Base-by-base conservation (phyloP, 345 rosid genomes). In the Syzygium grande region DNA sequence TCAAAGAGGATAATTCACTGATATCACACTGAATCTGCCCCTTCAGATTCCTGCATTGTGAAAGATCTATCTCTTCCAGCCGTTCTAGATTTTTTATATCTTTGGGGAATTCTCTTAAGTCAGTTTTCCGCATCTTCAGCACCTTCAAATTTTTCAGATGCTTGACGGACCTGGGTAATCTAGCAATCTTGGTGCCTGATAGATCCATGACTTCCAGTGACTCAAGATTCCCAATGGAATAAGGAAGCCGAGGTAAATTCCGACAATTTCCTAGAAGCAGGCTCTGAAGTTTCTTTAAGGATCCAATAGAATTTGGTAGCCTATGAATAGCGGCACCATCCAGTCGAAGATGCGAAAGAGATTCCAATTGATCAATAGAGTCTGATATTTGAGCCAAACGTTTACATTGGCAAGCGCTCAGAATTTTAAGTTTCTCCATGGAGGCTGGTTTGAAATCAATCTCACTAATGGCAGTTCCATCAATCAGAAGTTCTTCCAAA, bases 401-500 rank as follows among this genome's bases (percentile, higher is more conserved):
- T 87, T 63, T 9, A 51, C 91, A 90, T 7, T 55, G 52, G 38
- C 84, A 65, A 46, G 87, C 87, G 19, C 89, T 90, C 21, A 88
- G n/a, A 58, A 16, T 86, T 34, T 90, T 79, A 46, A 90, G 91
- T 54, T 88, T 86, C 88, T 84, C 0, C 88, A 87, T 6, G 25
- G 85, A 78, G 3, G 73, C 85, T 14, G 55, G n/a, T 27, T 41
- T 5, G 51, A 87, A 79, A 78, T 87, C 85, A 30, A 86, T 59
- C 23, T 87, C 8, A 3, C 22, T 51, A 65, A 90, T 10, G 16
- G 65, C 38, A 14, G 89, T 90, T n/a, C 78, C 61, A 84, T 90
- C 89, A 2, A 90, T 73, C 21, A 90, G 59, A 84, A 90, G 85
- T 84, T 88, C 80, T 80, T 54, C 61, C 34, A 89, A 86, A 51